A percentile compares a stretch with the other conserved stretches of the same genome.
These are phyloP conservation scores for Scleromitrula shiraiana DNA, from an alignment of 2,329 filamentous ascomycete species.

Conservation along the genomic window DNA sequence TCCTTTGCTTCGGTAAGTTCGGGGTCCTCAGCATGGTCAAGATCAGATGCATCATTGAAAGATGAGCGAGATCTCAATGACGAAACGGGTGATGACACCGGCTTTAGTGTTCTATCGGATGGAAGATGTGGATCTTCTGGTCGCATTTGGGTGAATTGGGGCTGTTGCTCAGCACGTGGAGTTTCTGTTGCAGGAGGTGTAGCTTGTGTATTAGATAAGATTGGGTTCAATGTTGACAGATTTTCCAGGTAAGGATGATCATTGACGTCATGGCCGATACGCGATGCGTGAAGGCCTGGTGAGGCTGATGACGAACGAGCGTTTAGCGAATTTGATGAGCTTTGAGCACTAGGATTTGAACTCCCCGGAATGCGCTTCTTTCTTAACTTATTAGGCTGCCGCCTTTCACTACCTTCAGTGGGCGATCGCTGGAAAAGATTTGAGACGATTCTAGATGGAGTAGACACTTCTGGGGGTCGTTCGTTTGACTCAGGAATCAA, in stretches of 20 bases:
- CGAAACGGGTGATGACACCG: conserved; percentile 64
- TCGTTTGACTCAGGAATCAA: conserved; percentile 31
- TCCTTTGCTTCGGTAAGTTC: conserved; percentile 49
- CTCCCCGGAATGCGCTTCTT: conserved; percentile 74
- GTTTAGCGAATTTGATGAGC: conserved; percentile 72
- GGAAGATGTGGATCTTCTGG: conserved; percentile 20
- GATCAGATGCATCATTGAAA: conserved; percentile 73
- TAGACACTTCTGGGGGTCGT: conserved; percentile 19
- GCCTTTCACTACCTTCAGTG: conserved; percentile 49
- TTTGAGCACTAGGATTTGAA: conserved; percentile 79
- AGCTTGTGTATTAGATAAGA: conserved; percentile 16
- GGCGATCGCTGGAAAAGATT: conserved; percentile 65
- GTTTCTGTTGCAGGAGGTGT: conserved; percentile 22
- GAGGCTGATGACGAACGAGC: conserved; percentile 28
- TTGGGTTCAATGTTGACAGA: conserved; percentile 17
- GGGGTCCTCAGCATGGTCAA: conserved; percentile 62
- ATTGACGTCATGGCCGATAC: conserved; percentile 25
- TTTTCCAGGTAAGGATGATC: conserved; percentile 24
- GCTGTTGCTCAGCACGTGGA: conserved; percentile 18
- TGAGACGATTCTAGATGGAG: conserved; percentile 62
- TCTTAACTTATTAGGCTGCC: conserved; percentile 81
- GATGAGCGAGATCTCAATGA: conserved; percentile 60
- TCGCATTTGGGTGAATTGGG: conserved; percentile 13
- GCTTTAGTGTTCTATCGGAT: conserved; percentile 42
- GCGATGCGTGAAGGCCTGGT: conserved; percentile 27